Evolutionary conservation across 169 alveolate species (phyloP).

Genomic region (Eimeria zaria): DNA sequence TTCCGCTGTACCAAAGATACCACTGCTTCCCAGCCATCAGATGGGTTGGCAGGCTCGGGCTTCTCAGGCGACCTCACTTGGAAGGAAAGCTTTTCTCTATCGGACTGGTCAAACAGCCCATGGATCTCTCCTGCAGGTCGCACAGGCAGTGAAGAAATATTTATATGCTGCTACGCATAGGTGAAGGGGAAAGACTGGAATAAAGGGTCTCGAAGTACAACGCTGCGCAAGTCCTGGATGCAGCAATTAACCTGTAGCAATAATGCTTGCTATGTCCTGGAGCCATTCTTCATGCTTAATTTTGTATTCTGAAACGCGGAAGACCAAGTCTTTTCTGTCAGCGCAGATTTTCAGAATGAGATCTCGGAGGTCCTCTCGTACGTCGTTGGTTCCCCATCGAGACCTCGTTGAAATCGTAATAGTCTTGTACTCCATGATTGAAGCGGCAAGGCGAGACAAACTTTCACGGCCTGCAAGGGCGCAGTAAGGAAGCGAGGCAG

Average conservation of each 20-base stretch:
- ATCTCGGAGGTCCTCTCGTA: conserved; percentile 52
- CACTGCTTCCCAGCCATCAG: conserved; percentile 70
- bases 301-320: conserved; percentile 58
- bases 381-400: conserved; percentile 54
- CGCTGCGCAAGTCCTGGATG: background rate
- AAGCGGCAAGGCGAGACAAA: conserved; percentile 64
- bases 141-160: background rate
- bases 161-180: background rate
- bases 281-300: conserved; percentile 73
- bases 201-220: background rate
- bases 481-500: background rate
- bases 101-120: conserved; percentile 72
- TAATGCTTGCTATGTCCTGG: conserved; percentile 64
- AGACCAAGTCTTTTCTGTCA: conserved; percentile 53
- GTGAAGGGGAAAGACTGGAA: background rate
- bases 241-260: conserved; percentile 37
- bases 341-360: conserved; percentile 59
- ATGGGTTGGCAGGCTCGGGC: conserved; percentile 38
- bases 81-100: conserved; percentile 41
- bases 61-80: conserved; percentile 56
- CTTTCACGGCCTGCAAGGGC: conserved; percentile 73
- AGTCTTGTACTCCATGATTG: conserved; percentile 56
- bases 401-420: conserved; percentile 28
- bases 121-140: conserved; percentile 56
- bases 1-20: conserved; percentile 33